Evolutionary conservation across 1,284 basidiomycete species (phyloP).

Genomic region (Schizophyllum amplum): DNA sequence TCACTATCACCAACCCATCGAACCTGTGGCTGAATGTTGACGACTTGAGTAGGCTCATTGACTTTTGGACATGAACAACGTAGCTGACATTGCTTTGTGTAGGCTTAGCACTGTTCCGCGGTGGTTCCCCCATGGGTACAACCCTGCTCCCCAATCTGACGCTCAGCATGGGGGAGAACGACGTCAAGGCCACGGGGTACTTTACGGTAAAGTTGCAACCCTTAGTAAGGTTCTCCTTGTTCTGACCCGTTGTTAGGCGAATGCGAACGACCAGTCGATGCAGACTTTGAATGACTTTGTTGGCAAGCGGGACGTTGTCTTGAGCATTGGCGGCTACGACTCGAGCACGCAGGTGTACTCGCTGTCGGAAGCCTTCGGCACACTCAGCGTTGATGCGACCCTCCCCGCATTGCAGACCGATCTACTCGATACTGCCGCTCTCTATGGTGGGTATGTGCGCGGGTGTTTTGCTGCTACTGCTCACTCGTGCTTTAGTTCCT

Average conservation of each 20-base stretch:
- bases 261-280: conserved; percentile 50
- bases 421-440: conserved; percentile 49
- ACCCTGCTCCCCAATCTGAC: conserved; percentile 51
- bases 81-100: not conserved
- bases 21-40: conserved; percentile 56
- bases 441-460: conserved; percentile 35
- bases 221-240: not conserved
- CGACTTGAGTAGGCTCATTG: conserved; percentile 43
- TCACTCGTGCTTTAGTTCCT: conserved; percentile 30
- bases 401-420: conserved; percentile 57
- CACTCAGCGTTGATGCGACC: conserved; percentile 47
- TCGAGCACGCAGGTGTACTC: conserved; percentile 58
- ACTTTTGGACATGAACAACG: not conserved
- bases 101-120: conserved; percentile 45
- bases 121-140: conserved; percentile 46
- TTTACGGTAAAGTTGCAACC: conserved; percentile 33
- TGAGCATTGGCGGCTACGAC: conserved; percentile 49
- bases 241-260: conserved; percentile 35
- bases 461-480: conserved; percentile 7
- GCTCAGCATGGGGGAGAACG: conserved; percentile 52
- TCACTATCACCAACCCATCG: conserved; percentile 67
- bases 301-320: conserved; percentile 47
- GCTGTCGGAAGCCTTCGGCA: conserved; percentile 54
- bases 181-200: conserved; percentile 35
- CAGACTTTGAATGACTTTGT: conserved; percentile 69